Percentiles rank a stretch among this genome's conserved stretches.
Conservation (phyloP, 768 basidiomycete species). For the Dioszegia hungarica region DNA sequence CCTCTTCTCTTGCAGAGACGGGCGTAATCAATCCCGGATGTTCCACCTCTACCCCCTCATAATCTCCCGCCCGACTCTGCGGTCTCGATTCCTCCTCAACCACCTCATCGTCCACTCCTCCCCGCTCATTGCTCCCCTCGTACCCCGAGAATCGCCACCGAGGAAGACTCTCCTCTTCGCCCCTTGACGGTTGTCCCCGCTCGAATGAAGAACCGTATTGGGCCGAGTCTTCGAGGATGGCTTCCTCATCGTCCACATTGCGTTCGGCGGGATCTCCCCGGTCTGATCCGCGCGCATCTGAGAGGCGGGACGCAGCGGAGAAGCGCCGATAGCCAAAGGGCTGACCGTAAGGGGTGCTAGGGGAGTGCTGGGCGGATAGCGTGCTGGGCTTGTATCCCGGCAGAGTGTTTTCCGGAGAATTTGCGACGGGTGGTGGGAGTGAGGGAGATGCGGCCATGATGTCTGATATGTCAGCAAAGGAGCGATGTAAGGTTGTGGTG, state of each 20-base stretch:
- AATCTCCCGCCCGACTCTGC: background rate
- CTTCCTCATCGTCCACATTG: constrained; percentile 6
- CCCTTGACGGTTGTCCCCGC: background rate
- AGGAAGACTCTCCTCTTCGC: constrained; percentile 6
- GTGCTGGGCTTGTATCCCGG: background rate
- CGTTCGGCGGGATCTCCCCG: constrained; percentile 11
- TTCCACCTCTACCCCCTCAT: background rate
- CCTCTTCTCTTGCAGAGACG: background rate
- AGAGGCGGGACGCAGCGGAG: constrained; percentile 27
- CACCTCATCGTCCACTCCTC: constrained; percentile 16
- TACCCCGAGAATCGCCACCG: constrained; percentile 24
- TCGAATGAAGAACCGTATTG: no score
- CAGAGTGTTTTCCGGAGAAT: background rate
- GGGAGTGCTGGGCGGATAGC: background rate
- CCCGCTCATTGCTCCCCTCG: constrained; percentile 27
- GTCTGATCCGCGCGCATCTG: constrained; percentile 30
- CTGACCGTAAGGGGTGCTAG: background rate
- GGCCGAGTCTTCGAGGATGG: background rate
- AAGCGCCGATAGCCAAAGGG: constrained; percentile 24
- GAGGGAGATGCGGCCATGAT: background rate
- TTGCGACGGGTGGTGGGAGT: background rate
- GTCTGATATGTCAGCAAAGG: background rate
- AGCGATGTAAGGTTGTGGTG: background rate
- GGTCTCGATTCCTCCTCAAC: constrained; percentile 22
- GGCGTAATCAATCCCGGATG: background rate